A percentile compares a stretch with the other conserved stretches of the same genome.
These are phyloP conservation scores for Cydonia oblonga DNA, from an alignment of 331 rosid species.

Conservation along the genomic window DNA sequence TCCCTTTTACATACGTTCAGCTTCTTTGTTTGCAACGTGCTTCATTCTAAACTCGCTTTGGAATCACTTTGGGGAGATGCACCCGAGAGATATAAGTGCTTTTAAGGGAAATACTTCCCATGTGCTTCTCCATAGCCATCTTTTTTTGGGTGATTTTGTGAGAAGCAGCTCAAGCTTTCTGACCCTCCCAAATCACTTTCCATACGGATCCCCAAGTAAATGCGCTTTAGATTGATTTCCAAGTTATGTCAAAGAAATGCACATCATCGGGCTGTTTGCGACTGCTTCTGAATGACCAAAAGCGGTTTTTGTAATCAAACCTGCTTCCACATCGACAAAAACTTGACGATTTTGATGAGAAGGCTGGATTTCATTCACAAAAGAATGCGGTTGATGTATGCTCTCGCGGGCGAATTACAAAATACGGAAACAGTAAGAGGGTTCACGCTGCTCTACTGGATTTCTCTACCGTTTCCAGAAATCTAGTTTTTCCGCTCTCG, in stretches of 20 bases:
- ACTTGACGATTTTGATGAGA: not conserved
- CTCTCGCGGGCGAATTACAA: slow-evolving; percentile 32
- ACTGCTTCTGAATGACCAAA: not conserved
- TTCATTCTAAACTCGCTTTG: no score
- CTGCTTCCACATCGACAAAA: no score
- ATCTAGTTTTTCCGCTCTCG: slow-evolving; percentile 20
- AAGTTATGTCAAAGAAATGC: not conserved
- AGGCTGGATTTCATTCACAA: slow-evolving; percentile 2
- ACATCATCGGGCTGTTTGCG: not conserved
- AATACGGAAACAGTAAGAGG: slow-evolving; percentile 17
- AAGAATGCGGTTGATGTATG: slow-evolving; percentile 13
- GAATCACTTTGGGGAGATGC: no score
- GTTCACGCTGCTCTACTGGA: not conserved
- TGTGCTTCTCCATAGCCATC: no score
- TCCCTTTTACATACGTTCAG: not conserved
- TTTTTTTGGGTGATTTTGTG: no score
- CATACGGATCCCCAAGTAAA: not conserved
- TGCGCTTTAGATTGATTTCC: not conserved
- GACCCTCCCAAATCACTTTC: not conserved
- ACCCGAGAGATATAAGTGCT: not conserved
- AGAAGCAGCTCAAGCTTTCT: not conserved
- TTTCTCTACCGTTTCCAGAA: slow-evolving; percentile 39
- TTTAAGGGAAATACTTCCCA: no score
- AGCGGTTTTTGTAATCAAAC: not conserved
- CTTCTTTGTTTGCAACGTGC: not conserved